A percentile compares a stretch with the other conserved stretches of the same genome.
Evolutionary conservation across 1,139 yeast genomes (phyloP).

Genomic region (Pneumocystis wakefieldiae): DNA sequence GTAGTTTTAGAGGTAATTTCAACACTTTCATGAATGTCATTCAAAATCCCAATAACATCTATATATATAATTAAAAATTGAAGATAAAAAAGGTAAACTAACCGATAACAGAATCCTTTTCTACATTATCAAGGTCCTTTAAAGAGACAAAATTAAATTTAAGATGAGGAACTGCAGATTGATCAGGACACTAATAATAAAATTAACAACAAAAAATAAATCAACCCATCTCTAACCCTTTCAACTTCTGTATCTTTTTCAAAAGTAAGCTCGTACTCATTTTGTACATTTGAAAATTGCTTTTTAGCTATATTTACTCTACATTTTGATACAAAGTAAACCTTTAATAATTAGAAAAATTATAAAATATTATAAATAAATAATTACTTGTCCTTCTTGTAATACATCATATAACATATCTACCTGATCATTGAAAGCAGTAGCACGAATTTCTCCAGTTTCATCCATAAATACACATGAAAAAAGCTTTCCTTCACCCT

Average conservation of each 20-base stretch:
- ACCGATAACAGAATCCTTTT: slow-evolving; percentile 41
- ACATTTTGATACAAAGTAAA: slow-evolving; percentile 70
- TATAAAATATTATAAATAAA: neutral
- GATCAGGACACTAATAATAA: slow-evolving; percentile 36
- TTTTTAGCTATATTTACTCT: slow-evolving; percentile 73
- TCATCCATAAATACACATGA: slow-evolving; percentile 81
- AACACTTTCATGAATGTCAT: slow-evolving; percentile 55
- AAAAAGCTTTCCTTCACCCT: slow-evolving; percentile 83
- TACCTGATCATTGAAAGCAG: slow-evolving; percentile 82
- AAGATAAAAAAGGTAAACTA: neutral
- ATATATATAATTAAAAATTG: slow-evolving; percentile 24
- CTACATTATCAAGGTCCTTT: slow-evolving; percentile 48
- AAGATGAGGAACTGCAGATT: slow-evolving; percentile 52
- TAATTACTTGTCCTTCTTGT: slow-evolving; percentile 54
- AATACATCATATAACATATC: slow-evolving; percentile 59
- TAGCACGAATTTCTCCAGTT: slow-evolving; percentile 90
- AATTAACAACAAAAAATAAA: neutral
- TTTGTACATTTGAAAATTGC: slow-evolving; percentile 67
- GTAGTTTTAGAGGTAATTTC: slow-evolving; percentile 85
- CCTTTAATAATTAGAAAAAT: slow-evolving; percentile 20
- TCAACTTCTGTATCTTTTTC: slow-evolving; percentile 67
- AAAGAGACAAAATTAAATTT: slow-evolving; percentile 64
- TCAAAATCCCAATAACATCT: slow-evolving; percentile 78
- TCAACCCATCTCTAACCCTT: slow-evolving; percentile 23
- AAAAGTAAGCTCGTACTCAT: slow-evolving; percentile 75